Conservation (phyloP, 1,284 basidiomycete species). For the Inonotus hispidus region DNA sequence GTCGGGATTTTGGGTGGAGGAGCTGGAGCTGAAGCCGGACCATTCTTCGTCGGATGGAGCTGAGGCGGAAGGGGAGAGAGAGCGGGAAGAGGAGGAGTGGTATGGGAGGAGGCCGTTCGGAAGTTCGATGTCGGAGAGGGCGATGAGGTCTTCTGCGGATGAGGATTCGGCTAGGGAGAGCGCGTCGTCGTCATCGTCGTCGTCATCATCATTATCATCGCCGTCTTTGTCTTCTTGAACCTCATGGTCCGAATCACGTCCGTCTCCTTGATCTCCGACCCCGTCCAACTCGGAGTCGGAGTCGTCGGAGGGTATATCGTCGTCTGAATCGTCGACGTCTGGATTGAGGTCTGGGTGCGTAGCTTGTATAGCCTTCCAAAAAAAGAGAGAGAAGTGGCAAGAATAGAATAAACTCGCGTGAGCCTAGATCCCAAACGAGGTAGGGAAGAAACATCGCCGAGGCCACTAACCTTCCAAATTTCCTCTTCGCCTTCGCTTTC, state of each 20-base stretch:
- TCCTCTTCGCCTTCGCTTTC: conserved; percentile 52
- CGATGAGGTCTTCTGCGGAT: conserved; percentile 61
- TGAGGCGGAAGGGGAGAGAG: conserved; percentile 38
- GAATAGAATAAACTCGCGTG: too few relatives aligned
- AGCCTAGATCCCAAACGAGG: neutral
- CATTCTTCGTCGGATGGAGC: conserved; percentile 49
- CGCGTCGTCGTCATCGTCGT: conserved; percentile 30
- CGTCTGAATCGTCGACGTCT: conserved; percentile 39
- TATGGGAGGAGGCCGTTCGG: conserved; percentile 55
- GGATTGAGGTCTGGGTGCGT: conserved; percentile 57
- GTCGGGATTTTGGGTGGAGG: too few relatives aligned
- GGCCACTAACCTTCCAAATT: conserved; percentile 78
- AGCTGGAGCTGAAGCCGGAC: conserved; percentile 38
- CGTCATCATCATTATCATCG: conserved; percentile 28
- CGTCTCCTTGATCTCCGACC: conserved; percentile 27
- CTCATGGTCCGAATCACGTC: conserved; percentile 30
- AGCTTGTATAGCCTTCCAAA: conserved; percentile 87
- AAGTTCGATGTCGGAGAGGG: conserved; percentile 45
- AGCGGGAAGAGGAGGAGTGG: conserved; percentile 42
- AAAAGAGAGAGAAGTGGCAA: neutral
- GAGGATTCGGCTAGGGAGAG: conserved; percentile 60
- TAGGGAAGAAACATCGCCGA: conserved; percentile 3
- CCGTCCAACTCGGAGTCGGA: conserved; percentile 27
- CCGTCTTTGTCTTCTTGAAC: conserved; percentile 27
- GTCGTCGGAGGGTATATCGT: conserved; percentile 28